phyloP scores from a whole-genome alignment of 2,329 filamentous ascomycete genomes.

The Myrmaecium sp. region DNA sequence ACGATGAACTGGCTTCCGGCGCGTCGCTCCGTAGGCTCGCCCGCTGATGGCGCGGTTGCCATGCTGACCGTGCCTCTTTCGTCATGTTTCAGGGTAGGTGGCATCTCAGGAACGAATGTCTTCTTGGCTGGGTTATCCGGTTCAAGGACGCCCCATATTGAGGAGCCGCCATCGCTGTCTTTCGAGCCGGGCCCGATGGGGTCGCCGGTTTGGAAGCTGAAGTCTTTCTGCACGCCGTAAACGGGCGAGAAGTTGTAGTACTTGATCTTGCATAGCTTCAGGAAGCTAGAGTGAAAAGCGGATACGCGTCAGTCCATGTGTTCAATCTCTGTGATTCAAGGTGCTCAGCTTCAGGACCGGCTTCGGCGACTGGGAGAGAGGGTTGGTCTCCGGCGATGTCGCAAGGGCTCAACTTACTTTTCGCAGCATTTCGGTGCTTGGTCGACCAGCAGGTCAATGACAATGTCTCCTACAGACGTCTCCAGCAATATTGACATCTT shows the following conservation, averaged over 20 bases:
- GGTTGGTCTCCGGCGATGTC: too few species aligned
- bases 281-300: slow-evolving; percentile 46
- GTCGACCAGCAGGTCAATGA: slow-evolving; percentile 80
- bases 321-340: too few species aligned
- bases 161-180: slow-evolving; percentile 80
- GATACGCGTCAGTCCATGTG: slow-evolving; percentile 32
- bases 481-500: slow-evolving; percentile 85
- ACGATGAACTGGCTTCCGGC: slow-evolving; percentile 89
- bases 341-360: slow-evolving; percentile 34
- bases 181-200: slow-evolving; percentile 72
- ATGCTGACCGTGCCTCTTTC: slow-evolving; percentile 91
- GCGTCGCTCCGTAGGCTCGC: slow-evolving; percentile 64
- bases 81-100: slow-evolving; percentile 72
- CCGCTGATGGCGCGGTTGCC: slow-evolving; percentile 67
- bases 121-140: slow-evolving; percentile 43
- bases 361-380: slow-evolving; percentile 4
- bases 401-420: too few species aligned
- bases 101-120: slow-evolving; percentile 69
- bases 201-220: slow-evolving; percentile 92
- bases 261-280: slow-evolving; percentile 97
- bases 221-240: slow-evolving; percentile 83
- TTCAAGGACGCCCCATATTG: slow-evolving; percentile 75
- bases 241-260: slow-evolving; percentile 97
- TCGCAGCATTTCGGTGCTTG: slow-evolving; percentile 84
- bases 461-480: slow-evolving; percentile 83